Conservation (phyloP, 768 basidiomycete species). For the Auriscalpium microsporum region DNA sequence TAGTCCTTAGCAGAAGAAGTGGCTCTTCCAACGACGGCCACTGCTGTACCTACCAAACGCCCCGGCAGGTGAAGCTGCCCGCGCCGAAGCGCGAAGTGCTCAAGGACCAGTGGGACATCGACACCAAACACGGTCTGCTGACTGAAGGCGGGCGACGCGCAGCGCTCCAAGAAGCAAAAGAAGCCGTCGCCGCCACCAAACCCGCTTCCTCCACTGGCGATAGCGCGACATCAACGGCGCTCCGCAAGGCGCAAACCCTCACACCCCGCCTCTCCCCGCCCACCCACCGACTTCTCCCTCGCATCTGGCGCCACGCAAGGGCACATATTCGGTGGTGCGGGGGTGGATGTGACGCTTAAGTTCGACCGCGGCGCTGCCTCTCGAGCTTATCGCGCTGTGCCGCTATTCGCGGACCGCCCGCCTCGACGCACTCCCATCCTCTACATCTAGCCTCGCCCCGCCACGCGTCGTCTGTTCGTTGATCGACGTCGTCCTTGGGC, state of each 20-base stretch:
- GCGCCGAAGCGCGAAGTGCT: conserved; percentile 27
- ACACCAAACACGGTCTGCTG: conserved; percentile 64
- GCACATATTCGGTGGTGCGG: not conserved
- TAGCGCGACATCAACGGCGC: conserved; percentile 2
- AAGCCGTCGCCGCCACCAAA: conserved; percentile 13
- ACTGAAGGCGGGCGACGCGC: conserved; percentile 67
- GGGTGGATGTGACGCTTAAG: not conserved
- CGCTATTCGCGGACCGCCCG: conserved; percentile 13
- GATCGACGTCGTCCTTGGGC: too few species aligned
- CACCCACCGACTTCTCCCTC: not conserved
- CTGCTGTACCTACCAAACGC: conserved; percentile 1
- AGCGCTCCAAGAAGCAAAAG: not conserved
- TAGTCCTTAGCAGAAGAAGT: not conserved
- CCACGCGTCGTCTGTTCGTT: too few species aligned
- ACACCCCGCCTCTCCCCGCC: conserved; percentile 5
- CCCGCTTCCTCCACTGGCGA: conserved; percentile 6
- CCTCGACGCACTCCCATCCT: too few species aligned
- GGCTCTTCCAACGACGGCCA: not conserved
- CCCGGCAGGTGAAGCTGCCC: not conserved
- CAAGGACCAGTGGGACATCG: conserved; percentile 75
- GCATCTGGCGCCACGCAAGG: not conserved
- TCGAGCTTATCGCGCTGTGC: conserved; percentile 5
- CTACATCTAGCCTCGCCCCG: too few species aligned
- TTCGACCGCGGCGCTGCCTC: conserved; percentile 11
- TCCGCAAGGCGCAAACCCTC: conserved; percentile 5